phyloP scores from a whole-genome alignment of 805 yeast genomes.

The Barnettozyma populi region DNA sequence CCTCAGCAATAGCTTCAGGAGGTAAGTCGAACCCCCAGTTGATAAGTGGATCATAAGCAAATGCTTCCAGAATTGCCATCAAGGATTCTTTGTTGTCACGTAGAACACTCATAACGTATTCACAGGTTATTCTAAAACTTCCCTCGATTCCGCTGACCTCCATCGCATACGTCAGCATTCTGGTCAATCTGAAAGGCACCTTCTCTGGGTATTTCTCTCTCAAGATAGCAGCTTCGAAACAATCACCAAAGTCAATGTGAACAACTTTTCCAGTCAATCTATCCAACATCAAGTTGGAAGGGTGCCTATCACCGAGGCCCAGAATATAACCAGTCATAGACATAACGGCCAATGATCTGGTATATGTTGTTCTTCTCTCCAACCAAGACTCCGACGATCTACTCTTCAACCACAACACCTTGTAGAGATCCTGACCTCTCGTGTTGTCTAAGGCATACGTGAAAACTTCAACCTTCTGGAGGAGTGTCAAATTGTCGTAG shows the following conservation, averaged over 20 bases:
- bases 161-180: slow-evolving; percentile 98
- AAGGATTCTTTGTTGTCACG: slow-evolving; percentile 92
- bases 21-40: slow-evolving; percentile 99
- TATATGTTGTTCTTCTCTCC: slow-evolving; percentile 93
- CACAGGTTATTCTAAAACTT: slow-evolving; percentile 92
- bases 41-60: slow-evolving; percentile 96
- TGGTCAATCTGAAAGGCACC: slow-evolving; percentile 92
- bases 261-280: slow-evolving; percentile 91
- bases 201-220: slow-evolving; percentile 97
- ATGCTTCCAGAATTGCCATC: slow-evolving; percentile 97
- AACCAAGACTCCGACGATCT: slow-evolving; percentile 97
- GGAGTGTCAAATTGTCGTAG: slow-evolving; percentile 79
- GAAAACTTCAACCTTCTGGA: slow-evolving; percentile 95
- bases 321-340: slow-evolving; percentile 97
- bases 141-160: slow-evolving; percentile 99
- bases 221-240: slow-evolving; percentile 96
- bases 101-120: slow-evolving; percentile 92
- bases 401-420: slow-evolving; percentile 93
- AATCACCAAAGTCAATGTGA: slow-evolving; percentile 98
- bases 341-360: slow-evolving; percentile 95
- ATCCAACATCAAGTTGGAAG: slow-evolving; percentile 93
- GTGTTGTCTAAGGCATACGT: slow-evolving; percentile 94
- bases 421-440: slow-evolving; percentile 91
- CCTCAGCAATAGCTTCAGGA: slow-evolving; percentile 66
- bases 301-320: slow-evolving; percentile 97